A percentile compares a stretch with the other conserved stretches of the same genome.
Conservation (phyloP, 345 rosid genomes). For the Eucalyptus sp. region DNA sequence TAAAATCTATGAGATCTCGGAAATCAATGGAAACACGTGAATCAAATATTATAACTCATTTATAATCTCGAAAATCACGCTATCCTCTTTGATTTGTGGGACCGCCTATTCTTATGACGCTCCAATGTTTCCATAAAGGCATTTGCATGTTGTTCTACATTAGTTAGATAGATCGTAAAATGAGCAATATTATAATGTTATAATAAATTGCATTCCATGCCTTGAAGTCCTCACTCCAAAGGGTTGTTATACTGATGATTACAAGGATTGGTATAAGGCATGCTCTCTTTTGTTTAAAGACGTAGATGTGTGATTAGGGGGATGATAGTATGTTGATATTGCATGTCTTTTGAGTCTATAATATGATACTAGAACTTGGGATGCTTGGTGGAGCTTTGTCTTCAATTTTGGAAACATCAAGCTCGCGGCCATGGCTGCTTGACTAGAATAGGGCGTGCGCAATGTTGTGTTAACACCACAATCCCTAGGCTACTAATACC, state of each 20-base stretch:
- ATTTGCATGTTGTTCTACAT: no score
- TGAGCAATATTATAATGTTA: background rate
- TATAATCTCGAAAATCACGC: no score
- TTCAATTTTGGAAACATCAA: background rate
- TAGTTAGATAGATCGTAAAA: background rate
- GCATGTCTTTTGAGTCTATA: background rate
- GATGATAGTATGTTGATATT: background rate
- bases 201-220: background rate
- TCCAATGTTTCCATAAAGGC: no score
- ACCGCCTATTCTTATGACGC: no score
- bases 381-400: background rate
- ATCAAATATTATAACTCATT: no score
- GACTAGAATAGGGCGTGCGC: background rate
- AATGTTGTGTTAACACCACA: rapidly evolving
- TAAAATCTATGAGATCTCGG: no score
- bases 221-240: background rate
- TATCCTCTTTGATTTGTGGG: no score
- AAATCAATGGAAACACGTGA: no score
- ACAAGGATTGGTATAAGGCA: background rate
- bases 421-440: background rate
- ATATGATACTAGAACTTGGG: background rate
- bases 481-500: background rate
- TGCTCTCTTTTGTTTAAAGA: background rate
- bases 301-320: background rate
- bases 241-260: background rate